Evolutionary conservation across 1,284 basidiomycete genomes (phyloP).

Genomic region (Bondarzewia mesenterica): DNA sequence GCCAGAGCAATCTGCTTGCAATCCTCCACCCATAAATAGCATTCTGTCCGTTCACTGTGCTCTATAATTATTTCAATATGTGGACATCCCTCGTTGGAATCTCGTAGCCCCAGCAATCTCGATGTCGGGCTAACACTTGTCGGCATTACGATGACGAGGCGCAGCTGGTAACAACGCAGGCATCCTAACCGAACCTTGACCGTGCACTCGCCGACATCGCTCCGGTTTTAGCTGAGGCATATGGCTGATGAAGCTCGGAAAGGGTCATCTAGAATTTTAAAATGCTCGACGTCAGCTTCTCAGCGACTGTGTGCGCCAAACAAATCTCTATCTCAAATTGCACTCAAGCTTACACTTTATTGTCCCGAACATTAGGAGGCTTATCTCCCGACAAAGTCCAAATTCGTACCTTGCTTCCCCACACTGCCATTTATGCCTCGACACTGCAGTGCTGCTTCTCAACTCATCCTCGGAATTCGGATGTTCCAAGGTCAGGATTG

Average conservation of each 20-base stretch:
- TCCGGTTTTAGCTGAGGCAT: not conserved
- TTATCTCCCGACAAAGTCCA: not conserved
- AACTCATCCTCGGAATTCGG: not conserved
- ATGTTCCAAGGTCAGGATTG: not conserved
- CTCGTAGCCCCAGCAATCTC: too few relatives aligned
- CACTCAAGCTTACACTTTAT: not conserved
- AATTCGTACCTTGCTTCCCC: not conserved
- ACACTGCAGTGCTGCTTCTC: not conserved
- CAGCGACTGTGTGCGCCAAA: not conserved
- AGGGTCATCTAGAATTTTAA: not conserved
- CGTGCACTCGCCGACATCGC: constrained; percentile 3
- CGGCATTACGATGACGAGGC: too few relatives aligned
- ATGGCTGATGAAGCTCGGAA: constrained; percentile 3
- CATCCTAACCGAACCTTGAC: constrained; percentile 1
- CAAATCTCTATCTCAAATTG: not conserved
- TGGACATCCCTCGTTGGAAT: too few relatives aligned
- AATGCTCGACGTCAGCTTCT: not conserved
- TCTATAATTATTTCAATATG: too few relatives aligned
- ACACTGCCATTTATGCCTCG: not conserved
- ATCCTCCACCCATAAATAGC: too few relatives aligned
- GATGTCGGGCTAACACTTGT: too few relatives aligned
- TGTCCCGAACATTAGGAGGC: constrained; percentile 1
- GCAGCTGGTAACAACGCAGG: too few relatives aligned
- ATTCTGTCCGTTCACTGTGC: too few relatives aligned
- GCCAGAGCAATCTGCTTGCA: too few relatives aligned